Evolutionary conservation across 768 basidiomycete species (phyloP).

Genomic region (Paxillus involutus): DNA sequence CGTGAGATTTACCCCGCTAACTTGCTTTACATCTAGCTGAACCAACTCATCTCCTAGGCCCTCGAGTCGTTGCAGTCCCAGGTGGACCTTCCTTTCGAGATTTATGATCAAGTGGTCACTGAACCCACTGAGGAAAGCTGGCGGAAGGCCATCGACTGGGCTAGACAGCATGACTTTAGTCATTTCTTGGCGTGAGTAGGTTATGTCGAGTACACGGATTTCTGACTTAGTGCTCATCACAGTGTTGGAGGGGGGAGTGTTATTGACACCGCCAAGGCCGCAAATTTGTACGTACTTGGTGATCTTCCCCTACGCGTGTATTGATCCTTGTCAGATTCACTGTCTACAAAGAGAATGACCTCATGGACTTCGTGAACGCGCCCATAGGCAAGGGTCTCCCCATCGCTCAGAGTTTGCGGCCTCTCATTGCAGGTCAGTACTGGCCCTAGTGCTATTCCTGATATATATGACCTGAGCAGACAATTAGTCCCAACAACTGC

Average conservation of each 20-base stretch:
- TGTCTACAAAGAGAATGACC: conserved; percentile 87
- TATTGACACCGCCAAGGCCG: conserved; percentile 94
- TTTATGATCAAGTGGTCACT: conserved; percentile 78
- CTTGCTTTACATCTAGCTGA: neutral
- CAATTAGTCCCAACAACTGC: conserved; percentile 64
- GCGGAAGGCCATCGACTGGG: conserved; percentile 86
- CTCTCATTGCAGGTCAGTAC: conserved; percentile 74
- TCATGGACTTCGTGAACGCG: conserved; percentile 97
- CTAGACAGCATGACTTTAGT: conserved; percentile 83
- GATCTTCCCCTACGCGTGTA: neutral
- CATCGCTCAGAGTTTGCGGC: conserved; percentile 69
- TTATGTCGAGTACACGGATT: neutral
- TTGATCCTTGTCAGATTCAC: conserved; percentile 56
- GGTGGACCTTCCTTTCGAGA: conserved; percentile 72
- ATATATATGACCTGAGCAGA: neutral
- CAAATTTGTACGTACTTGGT: conserved; percentile 69
- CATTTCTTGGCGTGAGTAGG: conserved; percentile 83
- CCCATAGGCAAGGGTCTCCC: conserved; percentile 92
- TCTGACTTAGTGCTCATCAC: conserved; percentile 2
- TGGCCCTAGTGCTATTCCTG: neutral
- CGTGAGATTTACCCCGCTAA: conserved; percentile 42
- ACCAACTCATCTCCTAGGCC: conserved; percentile 44
- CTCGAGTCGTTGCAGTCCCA: conserved; percentile 79
- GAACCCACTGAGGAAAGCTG: conserved; percentile 94
- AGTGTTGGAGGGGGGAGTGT: conserved; percentile 93